phyloP scores from a whole-genome alignment of 2,329 filamentous ascomycete species.

The Aureobasidium uvarum region DNA sequence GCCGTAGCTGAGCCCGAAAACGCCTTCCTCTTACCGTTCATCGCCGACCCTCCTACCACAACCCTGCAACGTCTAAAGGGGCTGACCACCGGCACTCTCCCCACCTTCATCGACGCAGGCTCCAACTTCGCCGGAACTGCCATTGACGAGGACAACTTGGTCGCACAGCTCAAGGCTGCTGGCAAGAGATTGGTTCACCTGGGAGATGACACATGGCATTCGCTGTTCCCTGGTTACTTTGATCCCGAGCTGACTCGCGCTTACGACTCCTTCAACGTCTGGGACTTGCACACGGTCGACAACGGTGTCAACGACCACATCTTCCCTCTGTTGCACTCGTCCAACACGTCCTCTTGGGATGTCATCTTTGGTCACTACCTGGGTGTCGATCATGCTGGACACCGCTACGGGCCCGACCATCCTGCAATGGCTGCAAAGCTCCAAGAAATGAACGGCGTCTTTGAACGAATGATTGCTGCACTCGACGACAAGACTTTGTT shows the following conservation, averaged over 20 bases:
- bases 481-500: slow-evolving; percentile 85
- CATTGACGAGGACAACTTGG: slow-evolving; percentile 86
- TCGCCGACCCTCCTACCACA: slow-evolving; percentile 92
- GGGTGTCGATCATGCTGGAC: slow-evolving; percentile 94
- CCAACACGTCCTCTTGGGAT: slow-evolving; percentile 75
- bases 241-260: slow-evolving; percentile 78
- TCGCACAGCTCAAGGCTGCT: slow-evolving; percentile 62
- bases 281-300: slow-evolving; percentile 95
- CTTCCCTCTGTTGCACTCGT: slow-evolving; percentile 70
- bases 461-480: slow-evolving; percentile 66
- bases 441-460: slow-evolving; percentile 81
- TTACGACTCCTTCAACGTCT: slow-evolving; percentile 98
- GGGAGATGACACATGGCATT: slow-evolving; percentile 97
- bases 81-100: slow-evolving; percentile 88
- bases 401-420: slow-evolving; percentile 92
- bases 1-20: slow-evolving; percentile 71
- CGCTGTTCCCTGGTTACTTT: slow-evolving; percentile 91
- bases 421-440: slow-evolving; percentile 88
- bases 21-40: slow-evolving; percentile 89
- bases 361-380: slow-evolving; percentile 92
- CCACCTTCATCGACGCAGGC: slow-evolving; percentile 89
- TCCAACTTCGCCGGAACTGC: slow-evolving; percentile 94
- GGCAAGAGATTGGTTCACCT: slow-evolving; percentile 83
- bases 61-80: slow-evolving; percentile 92
- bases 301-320: slow-evolving; percentile 92